Evolutionary conservation across 2,329 filamentous ascomycete species (phyloP).

Genomic region (Penicillium sp.): DNA sequence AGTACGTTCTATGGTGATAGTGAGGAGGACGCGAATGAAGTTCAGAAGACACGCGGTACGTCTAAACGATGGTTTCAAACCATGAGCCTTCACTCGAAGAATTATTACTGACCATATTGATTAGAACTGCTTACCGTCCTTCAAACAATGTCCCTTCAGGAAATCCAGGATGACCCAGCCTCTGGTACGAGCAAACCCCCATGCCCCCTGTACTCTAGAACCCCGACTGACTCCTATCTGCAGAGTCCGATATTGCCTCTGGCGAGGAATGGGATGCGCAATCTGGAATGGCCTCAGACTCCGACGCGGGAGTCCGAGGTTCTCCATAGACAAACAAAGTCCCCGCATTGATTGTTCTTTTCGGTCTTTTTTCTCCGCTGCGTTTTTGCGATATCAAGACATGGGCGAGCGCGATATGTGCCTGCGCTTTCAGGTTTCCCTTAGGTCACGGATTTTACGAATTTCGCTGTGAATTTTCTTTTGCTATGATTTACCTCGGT

Average conservation of each 20-base stretch:
- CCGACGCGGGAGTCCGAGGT: conserved; percentile 40
- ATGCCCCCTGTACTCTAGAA: background rate
- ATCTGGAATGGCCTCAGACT: conserved; percentile 44
- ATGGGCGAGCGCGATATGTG: conserved; percentile 3
- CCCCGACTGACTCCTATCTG: conserved; percentile 4
- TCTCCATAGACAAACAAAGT: conserved; percentile 31
- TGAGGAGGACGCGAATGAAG: conserved; percentile 38
- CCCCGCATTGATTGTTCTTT: background rate
- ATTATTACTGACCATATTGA: conserved; percentile 7
- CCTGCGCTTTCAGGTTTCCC: background rate
- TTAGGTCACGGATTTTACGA: conserved; percentile 10
- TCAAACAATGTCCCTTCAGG: conserved; percentile 39
- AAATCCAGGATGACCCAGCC: conserved; percentile 41
- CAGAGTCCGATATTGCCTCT: conserved; percentile 45
- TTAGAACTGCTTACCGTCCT: conserved; percentile 35
- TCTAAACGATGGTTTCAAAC: background rate
- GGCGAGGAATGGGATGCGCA: conserved; percentile 47
- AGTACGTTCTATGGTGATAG: conserved; percentile 39
- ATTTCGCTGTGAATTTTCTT: background rate
- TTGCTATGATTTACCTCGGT: background rate
- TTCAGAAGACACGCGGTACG: conserved; percentile 40
- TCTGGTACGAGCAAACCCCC: conserved; percentile 38
- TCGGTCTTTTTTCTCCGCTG: background rate
- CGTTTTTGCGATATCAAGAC: conserved; percentile 3
- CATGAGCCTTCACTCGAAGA: background rate